phyloP scores from a whole-genome alignment of 2,329 filamentous ascomycete species.

The Chaetoscypha palmicola region DNA sequence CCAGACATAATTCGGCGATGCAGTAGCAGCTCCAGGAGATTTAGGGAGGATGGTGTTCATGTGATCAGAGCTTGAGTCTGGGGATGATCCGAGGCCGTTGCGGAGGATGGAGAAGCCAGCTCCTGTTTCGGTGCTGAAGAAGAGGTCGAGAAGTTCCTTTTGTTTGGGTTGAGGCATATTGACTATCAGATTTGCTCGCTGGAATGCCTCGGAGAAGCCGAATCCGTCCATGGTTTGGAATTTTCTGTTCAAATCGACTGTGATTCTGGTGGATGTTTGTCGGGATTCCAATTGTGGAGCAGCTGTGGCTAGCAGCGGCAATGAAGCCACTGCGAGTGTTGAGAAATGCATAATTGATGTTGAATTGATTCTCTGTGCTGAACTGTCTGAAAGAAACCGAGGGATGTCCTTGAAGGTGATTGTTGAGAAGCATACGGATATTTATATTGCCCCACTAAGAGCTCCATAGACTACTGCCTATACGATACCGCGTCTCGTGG shows the following conservation, averaged over 20 bases:
- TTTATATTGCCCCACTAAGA: no score
- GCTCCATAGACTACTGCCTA: no score
- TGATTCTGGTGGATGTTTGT: slow-evolving; percentile 17
- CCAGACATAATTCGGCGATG: slow-evolving; percentile 38
- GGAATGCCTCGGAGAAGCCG: slow-evolving; percentile 43
- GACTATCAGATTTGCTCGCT: slow-evolving; percentile 36
- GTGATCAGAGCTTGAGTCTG: slow-evolving; percentile 28
- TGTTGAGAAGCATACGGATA: no score
- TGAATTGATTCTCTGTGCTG: no score
- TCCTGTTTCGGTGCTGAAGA: slow-evolving; percentile 39
- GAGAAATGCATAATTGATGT: slow-evolving; percentile 2
- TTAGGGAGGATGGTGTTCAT: slow-evolving; percentile 39
- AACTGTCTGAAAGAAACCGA: no score
- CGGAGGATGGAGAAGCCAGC: slow-evolving; percentile 45
- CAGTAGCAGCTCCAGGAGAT: slow-evolving; percentile 37
- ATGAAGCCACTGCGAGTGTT: background rate
- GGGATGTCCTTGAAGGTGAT: no score
- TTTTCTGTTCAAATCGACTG: slow-evolving; percentile 19
- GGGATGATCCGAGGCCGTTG: slow-evolving; percentile 39
- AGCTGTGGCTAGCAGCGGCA: slow-evolving; percentile 3
- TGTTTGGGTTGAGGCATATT: slow-evolving; percentile 29
- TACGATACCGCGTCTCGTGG: background rate
- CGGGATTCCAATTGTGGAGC: background rate
- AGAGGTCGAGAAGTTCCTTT: slow-evolving; percentile 36
- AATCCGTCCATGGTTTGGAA: slow-evolving; percentile 40